Evolutionary conservation across 805 yeast genomes (phyloP).

Genomic region (Danielia reshetovae): DNA sequence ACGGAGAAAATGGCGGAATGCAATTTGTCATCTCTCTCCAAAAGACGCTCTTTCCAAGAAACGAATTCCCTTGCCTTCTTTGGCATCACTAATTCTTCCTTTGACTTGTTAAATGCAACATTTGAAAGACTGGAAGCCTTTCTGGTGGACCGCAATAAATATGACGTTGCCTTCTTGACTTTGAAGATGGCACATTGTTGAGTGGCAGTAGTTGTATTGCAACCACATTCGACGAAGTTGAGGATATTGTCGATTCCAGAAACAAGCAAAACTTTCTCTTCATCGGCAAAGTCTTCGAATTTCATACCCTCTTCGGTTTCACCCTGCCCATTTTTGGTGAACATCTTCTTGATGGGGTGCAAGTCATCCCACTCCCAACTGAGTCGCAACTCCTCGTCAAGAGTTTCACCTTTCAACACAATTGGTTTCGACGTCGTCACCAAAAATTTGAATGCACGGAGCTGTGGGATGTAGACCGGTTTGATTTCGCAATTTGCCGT

Average conservation of each 20-base stretch:
- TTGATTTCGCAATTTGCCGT: slow-evolving; percentile 68
- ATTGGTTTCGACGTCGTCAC: slow-evolving; percentile 56
- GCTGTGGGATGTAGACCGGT: slow-evolving; percentile 43
- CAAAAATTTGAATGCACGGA: slow-evolving; percentile 43
- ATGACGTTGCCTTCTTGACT: slow-evolving; percentile 58
- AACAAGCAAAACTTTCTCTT: slow-evolving; percentile 52
- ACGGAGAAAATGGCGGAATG: slow-evolving; percentile 18
- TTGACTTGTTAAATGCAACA: slow-evolving; percentile 30
- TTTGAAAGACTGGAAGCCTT: slow-evolving; percentile 42
- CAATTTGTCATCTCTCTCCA: slow-evolving; percentile 26
- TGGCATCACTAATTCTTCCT: slow-evolving; percentile 35
- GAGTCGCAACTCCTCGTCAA: slow-evolving; percentile 63
- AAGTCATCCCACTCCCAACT: slow-evolving; percentile 86
- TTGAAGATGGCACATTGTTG: slow-evolving; percentile 55
- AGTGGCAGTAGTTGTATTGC: slow-evolving; percentile 37
- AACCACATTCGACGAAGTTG: slow-evolving; percentile 62
- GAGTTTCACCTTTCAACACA: slow-evolving; percentile 20
- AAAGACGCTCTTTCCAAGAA: slow-evolving; percentile 35
- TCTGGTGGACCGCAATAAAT: slow-evolving; percentile 56
- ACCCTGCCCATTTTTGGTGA: slow-evolving; percentile 21
- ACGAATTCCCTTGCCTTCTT: slow-evolving; percentile 27
- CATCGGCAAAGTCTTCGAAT: slow-evolving; percentile 53
- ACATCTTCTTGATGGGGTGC: slow-evolving; percentile 68
- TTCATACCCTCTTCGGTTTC: slow-evolving; percentile 27
- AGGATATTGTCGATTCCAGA: slow-evolving; percentile 60